phyloP scores from a whole-genome alignment of 331 rosid genomes.

The Phaseolus coccineus region DNA sequence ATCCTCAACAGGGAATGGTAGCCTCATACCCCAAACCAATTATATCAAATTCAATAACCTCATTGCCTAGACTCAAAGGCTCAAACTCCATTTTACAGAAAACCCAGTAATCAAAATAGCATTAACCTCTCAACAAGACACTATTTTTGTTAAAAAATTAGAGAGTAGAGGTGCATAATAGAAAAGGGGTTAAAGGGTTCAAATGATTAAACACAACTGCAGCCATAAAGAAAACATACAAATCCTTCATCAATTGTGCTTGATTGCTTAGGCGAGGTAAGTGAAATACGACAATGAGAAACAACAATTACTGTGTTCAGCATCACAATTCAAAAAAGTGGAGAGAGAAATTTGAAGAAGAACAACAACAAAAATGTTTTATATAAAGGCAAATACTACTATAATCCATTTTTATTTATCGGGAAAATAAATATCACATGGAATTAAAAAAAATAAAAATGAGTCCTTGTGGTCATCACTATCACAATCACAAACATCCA shows the following conservation, averaged over 20 bases:
- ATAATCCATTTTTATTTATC: too few species aligned
- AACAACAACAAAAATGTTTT: too few species aligned
- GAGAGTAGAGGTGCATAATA: not conserved
- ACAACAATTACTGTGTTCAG: not conserved
- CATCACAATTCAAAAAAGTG: not conserved
- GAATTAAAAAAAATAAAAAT: too few species aligned
- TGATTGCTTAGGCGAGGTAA: not conserved
- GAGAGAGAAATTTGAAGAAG: not conserved
- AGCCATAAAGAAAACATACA: not conserved
- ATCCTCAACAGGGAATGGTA: conserved; percentile 41
- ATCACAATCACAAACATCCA: not conserved
- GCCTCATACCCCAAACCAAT: conserved; percentile 55
- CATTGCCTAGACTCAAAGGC: conserved; percentile 50
- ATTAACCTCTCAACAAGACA: conserved; percentile 32
- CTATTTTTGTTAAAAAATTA: conserved; percentile 1
- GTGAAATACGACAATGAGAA: not conserved
- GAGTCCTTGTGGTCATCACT: not conserved
- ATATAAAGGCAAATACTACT: too few species aligned
- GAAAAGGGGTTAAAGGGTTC: conserved; percentile 27
- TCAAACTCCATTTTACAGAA: conserved; percentile 58
- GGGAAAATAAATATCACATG: too few species aligned
- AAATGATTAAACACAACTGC: conserved; percentile 2
- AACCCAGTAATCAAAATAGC: conserved; percentile 24
- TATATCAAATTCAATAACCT: conserved; percentile 62
- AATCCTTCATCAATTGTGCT: not conserved